These are phyloP conservation scores for Pseudogymnoascus sp. DNA, from an alignment of 2,329 filamentous ascomycete species.

Conservation along the genomic window DNA sequence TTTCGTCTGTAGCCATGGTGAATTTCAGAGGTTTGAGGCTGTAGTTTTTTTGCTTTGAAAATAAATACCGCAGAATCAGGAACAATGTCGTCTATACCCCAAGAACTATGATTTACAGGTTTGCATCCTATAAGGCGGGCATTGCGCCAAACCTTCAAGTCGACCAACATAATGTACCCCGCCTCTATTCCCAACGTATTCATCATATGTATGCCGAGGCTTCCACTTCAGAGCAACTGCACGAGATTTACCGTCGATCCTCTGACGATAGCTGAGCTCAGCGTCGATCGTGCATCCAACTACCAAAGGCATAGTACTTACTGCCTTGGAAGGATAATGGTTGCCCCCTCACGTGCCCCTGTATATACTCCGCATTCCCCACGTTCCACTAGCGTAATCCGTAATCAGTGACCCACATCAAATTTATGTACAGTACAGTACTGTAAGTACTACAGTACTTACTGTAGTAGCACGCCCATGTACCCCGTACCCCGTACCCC, in stretches of 20 bases:
- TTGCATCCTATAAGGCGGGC: not conserved
- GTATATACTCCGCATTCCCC: no score
- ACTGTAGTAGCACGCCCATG: no score
- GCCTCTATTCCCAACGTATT: not conserved
- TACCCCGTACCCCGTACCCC: no score
- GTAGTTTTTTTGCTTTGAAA: not conserved
- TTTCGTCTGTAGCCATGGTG: not conserved
- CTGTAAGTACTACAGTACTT: no score
- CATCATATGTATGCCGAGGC: not conserved
- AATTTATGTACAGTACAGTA: no score
- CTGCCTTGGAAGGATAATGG: no score
- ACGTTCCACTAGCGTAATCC: no score
- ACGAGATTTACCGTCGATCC: not conserved
- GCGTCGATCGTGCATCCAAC: no score
- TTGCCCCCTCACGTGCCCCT: no score
- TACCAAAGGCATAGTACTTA: no score
- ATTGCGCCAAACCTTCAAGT: not conserved
- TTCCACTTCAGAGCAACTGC: not conserved
- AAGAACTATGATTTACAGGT: not conserved
- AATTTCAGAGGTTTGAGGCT: not conserved
- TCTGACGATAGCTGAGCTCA: no score
- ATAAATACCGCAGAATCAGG: not conserved
- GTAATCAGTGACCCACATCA: no score
- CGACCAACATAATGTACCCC: not conserved
- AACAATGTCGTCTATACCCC: not conserved